Percentiles rank a stretch among this genome's conserved stretches.
Conservation (phyloP, 805 yeast species). For the Teunomyces atbi region DNA sequence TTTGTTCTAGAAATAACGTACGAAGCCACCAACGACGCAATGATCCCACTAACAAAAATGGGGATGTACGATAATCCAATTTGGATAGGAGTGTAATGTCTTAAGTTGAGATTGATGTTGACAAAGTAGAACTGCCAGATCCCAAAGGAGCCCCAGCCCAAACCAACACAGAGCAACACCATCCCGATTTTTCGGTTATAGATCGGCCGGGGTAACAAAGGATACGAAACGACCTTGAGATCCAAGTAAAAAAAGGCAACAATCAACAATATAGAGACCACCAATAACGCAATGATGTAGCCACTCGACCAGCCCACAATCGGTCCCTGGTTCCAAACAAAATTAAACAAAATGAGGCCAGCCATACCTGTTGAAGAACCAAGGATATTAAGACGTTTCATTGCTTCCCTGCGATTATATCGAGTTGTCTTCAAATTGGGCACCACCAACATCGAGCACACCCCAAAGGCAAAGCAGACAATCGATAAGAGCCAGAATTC, state of each 20-base stretch:
- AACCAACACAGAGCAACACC: slow-evolving; percentile 49
- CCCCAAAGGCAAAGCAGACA: slow-evolving; percentile 29
- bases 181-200: slow-evolving; percentile 46
- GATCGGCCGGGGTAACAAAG: slow-evolving; percentile 53
- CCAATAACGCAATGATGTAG: slow-evolving; percentile 56
- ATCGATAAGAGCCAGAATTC: slow-evolving; percentile 50
- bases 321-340: slow-evolving; percentile 77
- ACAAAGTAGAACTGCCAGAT: slow-evolving; percentile 67
- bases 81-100: slow-evolving; percentile 39
- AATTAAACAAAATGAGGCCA: slow-evolving; percentile 62
- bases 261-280: slow-evolving; percentile 46
- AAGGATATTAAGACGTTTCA: slow-evolving; percentile 16
- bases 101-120: slow-evolving; percentile 48
- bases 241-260: slow-evolving; percentile 50
- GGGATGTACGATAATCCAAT: slow-evolving; percentile 42
- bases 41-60: slow-evolving; percentile 52
- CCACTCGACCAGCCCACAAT: slow-evolving; percentile 62
- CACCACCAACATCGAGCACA: slow-evolving; percentile 33
- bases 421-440: slow-evolving; percentile 8
- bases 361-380: slow-evolving; percentile 59
- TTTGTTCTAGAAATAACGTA: slow-evolving; percentile 43
- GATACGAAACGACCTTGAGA: slow-evolving; percentile 40
- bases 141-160: slow-evolving; percentile 82
- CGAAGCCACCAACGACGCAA: slow-evolving; percentile 56
- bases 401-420: slow-evolving; percentile 13